phyloP scores from a whole-genome alignment of 257 asterid genomes.

The Fraxinus cuspidata region DNA sequence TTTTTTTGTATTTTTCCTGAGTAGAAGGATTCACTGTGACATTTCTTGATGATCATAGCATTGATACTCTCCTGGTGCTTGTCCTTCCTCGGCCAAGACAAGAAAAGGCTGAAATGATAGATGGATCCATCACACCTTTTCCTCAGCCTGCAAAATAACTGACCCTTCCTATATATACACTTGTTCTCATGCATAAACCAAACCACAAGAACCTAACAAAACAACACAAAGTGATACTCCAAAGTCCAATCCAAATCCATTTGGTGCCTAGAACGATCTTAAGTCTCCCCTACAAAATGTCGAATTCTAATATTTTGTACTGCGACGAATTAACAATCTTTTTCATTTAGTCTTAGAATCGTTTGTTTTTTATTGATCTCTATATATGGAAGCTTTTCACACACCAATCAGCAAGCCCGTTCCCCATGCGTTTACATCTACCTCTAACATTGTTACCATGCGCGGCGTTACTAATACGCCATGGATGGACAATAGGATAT shows the following conservation, averaged over 20 bases:
- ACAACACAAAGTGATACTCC: slow-evolving; percentile 19
- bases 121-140: slow-evolving; percentile 55
- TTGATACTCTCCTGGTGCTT: slow-evolving; percentile 37
- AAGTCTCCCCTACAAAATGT: background rate
- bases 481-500: slow-evolving; percentile 80
- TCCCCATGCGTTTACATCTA: slow-evolving; percentile 43
- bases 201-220: slow-evolving; percentile 28
- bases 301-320: no score
- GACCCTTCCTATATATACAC: slow-evolving; percentile 46
- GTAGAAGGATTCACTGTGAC: background rate
- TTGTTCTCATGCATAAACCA: slow-evolving; percentile 29
- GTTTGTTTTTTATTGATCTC: background rate
- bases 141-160: slow-evolving; percentile 20
- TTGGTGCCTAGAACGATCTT: slow-evolving; percentile 19
- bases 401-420: slow-evolving; percentile 43
- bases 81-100: slow-evolving; percentile 82
- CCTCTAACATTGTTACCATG: background rate
- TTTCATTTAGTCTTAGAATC: background rate
- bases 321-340: background rate
- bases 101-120: slow-evolving; percentile 78
- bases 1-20: background rate
- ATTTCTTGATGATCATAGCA: slow-evolving; percentile 28
- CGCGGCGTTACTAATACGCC: slow-evolving; percentile 30
- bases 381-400: slow-evolving; percentile 67
- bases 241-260: slow-evolving; percentile 11